Evolutionary conservation across 345 rosid genomes (phyloP).

Genomic region (Mangifera indica): DNA sequence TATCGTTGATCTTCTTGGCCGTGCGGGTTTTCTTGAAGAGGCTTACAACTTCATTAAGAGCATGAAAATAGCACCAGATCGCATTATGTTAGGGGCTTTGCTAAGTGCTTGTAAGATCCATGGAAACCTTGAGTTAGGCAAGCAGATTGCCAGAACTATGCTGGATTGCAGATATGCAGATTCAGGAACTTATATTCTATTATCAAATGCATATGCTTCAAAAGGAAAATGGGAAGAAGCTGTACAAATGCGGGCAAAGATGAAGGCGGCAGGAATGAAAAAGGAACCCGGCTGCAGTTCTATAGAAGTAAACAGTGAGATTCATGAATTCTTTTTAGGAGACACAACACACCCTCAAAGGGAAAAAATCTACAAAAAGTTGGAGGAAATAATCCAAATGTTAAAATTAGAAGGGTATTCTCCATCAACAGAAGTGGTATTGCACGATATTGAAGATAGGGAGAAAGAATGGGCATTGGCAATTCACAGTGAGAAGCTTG

Average conservation of each 20-base stretch:
- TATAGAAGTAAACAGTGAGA: constrained; percentile 48
- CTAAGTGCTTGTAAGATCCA: constrained; percentile 64
- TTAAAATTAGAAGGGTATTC: constrained; percentile 38
- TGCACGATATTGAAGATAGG: constrained; percentile 36
- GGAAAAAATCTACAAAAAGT: constrained; percentile 48
- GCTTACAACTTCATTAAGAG: constrained; percentile 40
- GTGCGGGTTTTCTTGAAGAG: constrained; percentile 47
- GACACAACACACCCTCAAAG: constrained; percentile 51
- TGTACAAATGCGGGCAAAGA: constrained; percentile 43
- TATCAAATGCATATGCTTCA: constrained; percentile 54
- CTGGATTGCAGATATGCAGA: constrained; percentile 39
- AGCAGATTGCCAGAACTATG: constrained; percentile 42
- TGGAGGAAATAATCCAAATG: constrained; percentile 45
- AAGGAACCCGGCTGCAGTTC: constrained; percentile 75
- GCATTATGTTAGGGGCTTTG: constrained; percentile 58
- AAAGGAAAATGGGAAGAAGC: constrained; percentile 62
- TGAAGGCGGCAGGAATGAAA: constrained; percentile 51
- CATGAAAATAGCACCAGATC: constrained; percentile 52
- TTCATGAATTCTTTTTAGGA: constrained; percentile 60
- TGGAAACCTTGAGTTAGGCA: constrained; percentile 51
- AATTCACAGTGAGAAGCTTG: constrained; percentile 43
- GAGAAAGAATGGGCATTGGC: constrained; percentile 43
- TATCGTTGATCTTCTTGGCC: constrained; percentile 65
- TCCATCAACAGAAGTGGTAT: constrained; percentile 33
- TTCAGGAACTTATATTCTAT: constrained; percentile 52